Evolutionary conservation across 176 grass and related monocot genomes (phyloP), one percentile per base, ranked within the genome.

Genomic region (Oryza rufipogon): DNA sequence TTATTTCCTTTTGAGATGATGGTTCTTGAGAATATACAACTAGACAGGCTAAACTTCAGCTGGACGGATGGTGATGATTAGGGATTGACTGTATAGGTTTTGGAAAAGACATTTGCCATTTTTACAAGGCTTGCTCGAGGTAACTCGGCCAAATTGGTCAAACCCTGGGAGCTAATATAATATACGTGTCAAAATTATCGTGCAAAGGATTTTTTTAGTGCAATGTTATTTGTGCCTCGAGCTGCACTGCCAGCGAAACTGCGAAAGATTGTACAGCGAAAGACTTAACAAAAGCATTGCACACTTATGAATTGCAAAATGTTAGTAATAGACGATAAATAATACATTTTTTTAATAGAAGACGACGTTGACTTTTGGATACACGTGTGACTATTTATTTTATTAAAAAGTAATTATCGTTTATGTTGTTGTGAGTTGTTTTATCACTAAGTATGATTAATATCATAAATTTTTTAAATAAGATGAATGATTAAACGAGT

Each of bases 131-230:
- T 77, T 61, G 44, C 51, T 56, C 4, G 19, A 76, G 54, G 32
- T 54, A 39, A 5, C 16, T 14, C 6, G 25, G 4, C 32, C 30
- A 60, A 41, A 33, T 38, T 20, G 56, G 63, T 38, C 73, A 61
- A 86, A 74, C 66, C 67, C 70, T 8, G 13, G 17, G 20, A 48
- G 71, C 28, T 68, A 73, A 63, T 68, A 56, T 4, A 13, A 60
- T 20, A 58, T 20, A 58, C 30, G 32, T 68, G 72, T 30, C 20
- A 46, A 17, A 54, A 36, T 39, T 14, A 68, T 30, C 14, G 26
- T 61, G 63, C 48, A 86, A 38, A 78, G 68, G 61, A 76, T 33
- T 74, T 82, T 33, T 74, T 51, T n/a, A n/a, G n/a, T n/a, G n/a
- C n/a, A 11, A 42, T 39, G 26, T 48, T 28, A n/a, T 68, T 23